Evolutionary conservation across 306 rosid species (phyloP), one percentile per base, ranked within the genome.

Genomic region (Casuarina glauca): DNA sequence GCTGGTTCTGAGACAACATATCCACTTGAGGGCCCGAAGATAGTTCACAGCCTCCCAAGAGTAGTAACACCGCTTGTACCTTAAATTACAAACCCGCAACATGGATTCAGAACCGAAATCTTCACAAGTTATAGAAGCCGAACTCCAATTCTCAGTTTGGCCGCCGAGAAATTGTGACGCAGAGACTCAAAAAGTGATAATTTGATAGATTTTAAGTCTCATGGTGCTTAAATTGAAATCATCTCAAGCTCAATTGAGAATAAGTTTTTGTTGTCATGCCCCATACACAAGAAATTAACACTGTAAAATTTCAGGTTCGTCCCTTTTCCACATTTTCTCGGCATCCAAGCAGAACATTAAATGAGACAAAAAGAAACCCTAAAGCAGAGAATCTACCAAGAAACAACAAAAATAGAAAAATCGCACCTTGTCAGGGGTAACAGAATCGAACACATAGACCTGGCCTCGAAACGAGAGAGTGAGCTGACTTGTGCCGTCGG

Each of bases 391-490:
- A 70, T 6, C 42, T 70, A 72, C 57, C 64, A 44, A 2, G 46
- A 19, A 55, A 6, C 3, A 13, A 9, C n/a, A 43, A 5, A 17
- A n/a, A 51, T 0, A 66, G 71, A 51, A 46, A 39, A 58, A 62
- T 38, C 46, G 69, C 10, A 84, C 98, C 96, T 94, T 91, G 5
- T 94, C 96, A 15, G 98, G 96, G 20, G 98, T 86, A 69, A 94
- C 97, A 4, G 92, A 79, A 80, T 94, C 98, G 42, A 91, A 94
- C 26, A 94, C 97, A 76, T 89, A 94, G 32, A 94, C 96, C 85
- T 94, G 97, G 55, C 98, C 98, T 0, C 91, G 98, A 82, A 94
- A 94, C 35, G 98, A 90, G 73, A 94, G 97, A 48, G 98, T 90
- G 78, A 94, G 96, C 87, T 94, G 97, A 69, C 90, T 91, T 58